Conservation (phyloP, 2,329 filamentous ascomycete species). For the Cercospora sp. region DNA sequence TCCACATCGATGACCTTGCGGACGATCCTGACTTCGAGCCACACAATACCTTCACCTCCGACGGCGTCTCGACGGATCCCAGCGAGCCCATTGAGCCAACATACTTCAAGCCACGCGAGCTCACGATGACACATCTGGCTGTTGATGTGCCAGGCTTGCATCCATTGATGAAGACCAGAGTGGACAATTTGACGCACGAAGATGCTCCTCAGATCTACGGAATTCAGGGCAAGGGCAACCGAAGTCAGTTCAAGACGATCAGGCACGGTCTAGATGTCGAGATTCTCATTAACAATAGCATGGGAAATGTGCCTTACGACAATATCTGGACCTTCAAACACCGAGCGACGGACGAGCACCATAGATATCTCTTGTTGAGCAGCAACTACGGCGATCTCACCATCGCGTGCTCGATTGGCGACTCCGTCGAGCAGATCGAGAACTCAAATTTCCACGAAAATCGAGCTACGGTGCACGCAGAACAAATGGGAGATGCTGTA, state of each 20-base stretch:
- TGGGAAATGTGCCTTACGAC: conserved; percentile 37
- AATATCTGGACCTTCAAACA: conserved; percentile 92
- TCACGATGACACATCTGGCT: conserved; percentile 64
- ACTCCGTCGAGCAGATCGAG: conserved; percentile 92
- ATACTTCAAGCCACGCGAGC: conserved; percentile 79
- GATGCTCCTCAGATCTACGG: conserved; percentile 97
- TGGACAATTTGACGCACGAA: conserved; percentile 86
- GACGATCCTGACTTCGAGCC: conserved; percentile 84
- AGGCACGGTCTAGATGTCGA: conserved; percentile 92
- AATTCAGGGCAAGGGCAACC: conserved; percentile 81
- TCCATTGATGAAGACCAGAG: conserved; percentile 85
- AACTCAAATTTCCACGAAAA: conserved; percentile 90
- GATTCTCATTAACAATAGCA: conserved; percentile 52
- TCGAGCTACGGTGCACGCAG: conserved; percentile 86
- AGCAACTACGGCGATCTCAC: conserved; percentile 55
- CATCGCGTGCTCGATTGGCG: conserved; percentile 89
- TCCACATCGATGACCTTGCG: conserved; percentile 95
- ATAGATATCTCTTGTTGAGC: conserved; percentile 90
- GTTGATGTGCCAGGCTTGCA: conserved; percentile 70
- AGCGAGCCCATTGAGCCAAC: conserved; percentile 70
- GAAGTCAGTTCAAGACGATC: conserved; percentile 86
- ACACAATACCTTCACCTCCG: conserved; percentile 51
- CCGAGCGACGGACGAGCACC: conserved; percentile 76
- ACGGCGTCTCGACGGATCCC: conserved; percentile 70
- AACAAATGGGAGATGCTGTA: conserved; percentile 90